Conservation (phyloP, 108 stramenopile genomes). For the Discostella pseudostelligera region DNA sequence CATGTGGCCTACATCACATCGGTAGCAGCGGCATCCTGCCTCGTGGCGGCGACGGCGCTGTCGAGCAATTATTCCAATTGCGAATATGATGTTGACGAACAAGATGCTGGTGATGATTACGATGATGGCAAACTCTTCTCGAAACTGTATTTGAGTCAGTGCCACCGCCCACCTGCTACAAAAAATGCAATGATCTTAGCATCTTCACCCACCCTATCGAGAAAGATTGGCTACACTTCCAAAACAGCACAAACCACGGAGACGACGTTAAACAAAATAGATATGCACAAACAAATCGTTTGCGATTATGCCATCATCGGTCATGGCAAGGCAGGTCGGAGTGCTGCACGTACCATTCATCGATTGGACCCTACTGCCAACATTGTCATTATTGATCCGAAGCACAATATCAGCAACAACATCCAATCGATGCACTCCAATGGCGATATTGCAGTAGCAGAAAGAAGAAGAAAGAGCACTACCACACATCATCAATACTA, state of each 20-base stretch:
- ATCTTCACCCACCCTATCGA: background rate
- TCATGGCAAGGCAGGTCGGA: constrained; percentile 41
- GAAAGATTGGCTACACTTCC: no score
- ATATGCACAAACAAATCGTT: background rate
- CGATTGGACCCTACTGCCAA: constrained; percentile 32
- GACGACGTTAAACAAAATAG: no score
- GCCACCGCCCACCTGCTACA: background rate
- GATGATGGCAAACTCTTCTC: background rate
- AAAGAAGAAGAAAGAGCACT: no score
- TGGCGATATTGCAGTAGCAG: constrained; percentile 2
- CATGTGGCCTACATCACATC: no score
- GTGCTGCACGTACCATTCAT: constrained; percentile 33
- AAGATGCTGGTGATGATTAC: no score
- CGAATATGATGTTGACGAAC: background rate
- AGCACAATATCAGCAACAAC: background rate
- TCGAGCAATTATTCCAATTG: no score
- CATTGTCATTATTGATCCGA: constrained; percentile 42
- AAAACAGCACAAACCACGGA: no score
- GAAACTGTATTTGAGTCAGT: background rate
- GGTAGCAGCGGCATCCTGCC: no score
- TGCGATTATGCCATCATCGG: constrained; percentile 46
- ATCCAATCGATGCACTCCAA: background rate
- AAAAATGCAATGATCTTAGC: background rate
- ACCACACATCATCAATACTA: background rate
- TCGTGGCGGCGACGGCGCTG: no score